Base-by-base conservation (phyloP, 1,284 basidiomycete species). In the Cystobasidium slooffiae region DNA sequence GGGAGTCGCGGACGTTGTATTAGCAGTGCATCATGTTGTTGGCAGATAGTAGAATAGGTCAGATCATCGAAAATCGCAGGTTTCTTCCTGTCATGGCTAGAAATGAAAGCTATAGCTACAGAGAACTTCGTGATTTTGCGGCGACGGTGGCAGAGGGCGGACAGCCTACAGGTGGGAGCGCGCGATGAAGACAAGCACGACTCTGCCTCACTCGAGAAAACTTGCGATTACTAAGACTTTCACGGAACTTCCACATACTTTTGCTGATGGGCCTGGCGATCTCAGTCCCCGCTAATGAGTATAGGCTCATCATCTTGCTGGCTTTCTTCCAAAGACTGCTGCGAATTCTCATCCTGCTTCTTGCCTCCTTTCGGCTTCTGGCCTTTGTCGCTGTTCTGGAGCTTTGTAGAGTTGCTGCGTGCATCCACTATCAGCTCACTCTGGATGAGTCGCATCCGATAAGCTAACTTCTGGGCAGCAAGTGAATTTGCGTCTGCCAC, bases 391-490 rank as follows among this genome's bases (percentile, higher is more conserved):
- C 24, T 47, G 3, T 41, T 44, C 37, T 24, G 53, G n/a, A 22
- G 10, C 22, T 55, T 47, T 12, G 44, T 20, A 20, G 56, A 69
- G 51, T 62, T 67, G 77, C 86, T 87, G 2, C 85, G 85, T 14
- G 81, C 77, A 75, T 84, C 86, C 55, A 89, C 85, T 37, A 88
- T 80, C 12, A 89, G 81, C 53, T 79, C 73, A 69, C 72, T 20
- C 43, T 69, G 59, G 47, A 72, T 70, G 75, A 78, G 43, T 72
- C 74, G 41, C 68, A 63, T 73, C 68, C 92, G 86, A 75, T 92
- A 83, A 52, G 94, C 82, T 43, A 93, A 81, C 80, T 92, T 91
- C 75, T 88, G 84, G 78, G 92, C 91, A 64, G 88, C 86, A 22
- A 86, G 84, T 79, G 90, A 87, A 76, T 91, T 90, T 56, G 89